phyloP scores from a whole-genome alignment of 345 rosid genomes.

The Turritis glabra region DNA sequence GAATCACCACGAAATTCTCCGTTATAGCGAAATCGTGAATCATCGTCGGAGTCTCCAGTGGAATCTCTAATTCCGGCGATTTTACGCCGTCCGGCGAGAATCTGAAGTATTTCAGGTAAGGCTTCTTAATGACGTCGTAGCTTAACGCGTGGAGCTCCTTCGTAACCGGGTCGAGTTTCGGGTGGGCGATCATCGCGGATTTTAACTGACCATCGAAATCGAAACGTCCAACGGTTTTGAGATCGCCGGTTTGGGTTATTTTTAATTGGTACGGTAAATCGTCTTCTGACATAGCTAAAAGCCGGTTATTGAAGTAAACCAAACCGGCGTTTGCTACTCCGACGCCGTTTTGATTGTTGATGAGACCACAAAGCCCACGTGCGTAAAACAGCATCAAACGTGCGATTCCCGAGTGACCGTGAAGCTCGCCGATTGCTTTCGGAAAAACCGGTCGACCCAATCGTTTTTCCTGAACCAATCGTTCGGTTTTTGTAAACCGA shows the following conservation, averaged over 20 bases:
- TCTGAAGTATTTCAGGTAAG: constrained; percentile 73
- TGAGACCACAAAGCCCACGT: constrained; percentile 63
- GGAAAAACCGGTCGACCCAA: constrained; percentile 73
- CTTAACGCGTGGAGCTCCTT: constrained; percentile 75
- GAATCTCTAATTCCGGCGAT: constrained; percentile 75
- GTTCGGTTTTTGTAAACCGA: constrained; percentile 74
- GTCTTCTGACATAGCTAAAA: constrained; percentile 90
- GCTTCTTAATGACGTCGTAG: constrained; percentile 76
- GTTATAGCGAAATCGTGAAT: constrained; percentile 96
- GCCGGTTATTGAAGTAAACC: constrained; percentile 69
- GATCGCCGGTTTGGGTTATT: constrained; percentile 60
- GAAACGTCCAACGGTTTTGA: constrained; percentile 68
- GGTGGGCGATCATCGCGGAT: constrained; percentile 90
- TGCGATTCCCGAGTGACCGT: constrained; percentile 82
- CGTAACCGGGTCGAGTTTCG: constrained; percentile 75
- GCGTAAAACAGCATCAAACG: constrained; percentile 68
- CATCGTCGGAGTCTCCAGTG: constrained; percentile 79
- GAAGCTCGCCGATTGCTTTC: constrained; percentile 89
- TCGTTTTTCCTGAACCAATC: constrained; percentile 52
- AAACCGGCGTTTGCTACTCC: constrained; percentile 94
- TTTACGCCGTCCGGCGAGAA: constrained; percentile 62
- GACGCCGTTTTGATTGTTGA: constrained; percentile 62
- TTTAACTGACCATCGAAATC: constrained; percentile 65
- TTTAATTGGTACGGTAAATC: constrained; percentile 83
- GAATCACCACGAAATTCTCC: constrained; percentile 78